phyloP scores from a whole-genome alignment of 768 basidiomycete species.

The Tylopilus subfusipes region DNA sequence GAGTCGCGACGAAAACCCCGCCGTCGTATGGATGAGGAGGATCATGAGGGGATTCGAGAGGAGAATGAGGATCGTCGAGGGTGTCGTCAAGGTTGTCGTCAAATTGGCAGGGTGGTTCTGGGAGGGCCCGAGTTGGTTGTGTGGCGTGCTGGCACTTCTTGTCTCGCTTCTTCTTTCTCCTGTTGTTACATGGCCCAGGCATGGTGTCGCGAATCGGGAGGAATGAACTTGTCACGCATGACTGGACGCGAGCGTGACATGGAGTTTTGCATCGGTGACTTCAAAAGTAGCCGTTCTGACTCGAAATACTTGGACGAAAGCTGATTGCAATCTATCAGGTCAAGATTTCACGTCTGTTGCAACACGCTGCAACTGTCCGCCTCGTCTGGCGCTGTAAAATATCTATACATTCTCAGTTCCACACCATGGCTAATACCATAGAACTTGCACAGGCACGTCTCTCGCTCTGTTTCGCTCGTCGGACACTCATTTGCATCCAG shows the following conservation, averaged over 20 bases:
- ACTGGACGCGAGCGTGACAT: constrained; percentile 32
- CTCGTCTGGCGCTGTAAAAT: constrained; percentile 32
- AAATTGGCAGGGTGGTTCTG: background rate
- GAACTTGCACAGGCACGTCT: constrained; percentile 56
- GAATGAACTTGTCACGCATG: constrained; percentile 28
- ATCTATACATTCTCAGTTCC: constrained; percentile 19
- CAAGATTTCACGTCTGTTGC: constrained; percentile 28
- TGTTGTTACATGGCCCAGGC: constrained; percentile 61
- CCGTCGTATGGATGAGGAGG: constrained; percentile 1
- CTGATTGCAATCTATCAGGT: constrained; percentile 24
- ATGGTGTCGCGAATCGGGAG: constrained; percentile 39
- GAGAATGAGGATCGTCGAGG: constrained; percentile 6
- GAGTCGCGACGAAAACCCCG: constrained; percentile 36
- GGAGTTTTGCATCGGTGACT: constrained; percentile 14
- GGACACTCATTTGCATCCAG: constrained; percentile 38
- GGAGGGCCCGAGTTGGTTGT: background rate
- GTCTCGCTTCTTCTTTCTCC: constrained; percentile 44
- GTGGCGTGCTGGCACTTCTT: constrained; percentile 18
- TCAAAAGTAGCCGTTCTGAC: constrained; percentile 15
- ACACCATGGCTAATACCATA: constrained; percentile 57
- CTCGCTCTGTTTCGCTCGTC: background rate
- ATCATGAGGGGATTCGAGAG: constrained; percentile 4
- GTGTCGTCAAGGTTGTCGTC: constrained; percentile 9
- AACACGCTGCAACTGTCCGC: constrained; percentile 21
- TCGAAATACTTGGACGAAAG: constrained; percentile 17